Evolutionary conservation across 1,139 yeast species (phyloP).

Genomic region (Geotrichum restrictum): DNA sequence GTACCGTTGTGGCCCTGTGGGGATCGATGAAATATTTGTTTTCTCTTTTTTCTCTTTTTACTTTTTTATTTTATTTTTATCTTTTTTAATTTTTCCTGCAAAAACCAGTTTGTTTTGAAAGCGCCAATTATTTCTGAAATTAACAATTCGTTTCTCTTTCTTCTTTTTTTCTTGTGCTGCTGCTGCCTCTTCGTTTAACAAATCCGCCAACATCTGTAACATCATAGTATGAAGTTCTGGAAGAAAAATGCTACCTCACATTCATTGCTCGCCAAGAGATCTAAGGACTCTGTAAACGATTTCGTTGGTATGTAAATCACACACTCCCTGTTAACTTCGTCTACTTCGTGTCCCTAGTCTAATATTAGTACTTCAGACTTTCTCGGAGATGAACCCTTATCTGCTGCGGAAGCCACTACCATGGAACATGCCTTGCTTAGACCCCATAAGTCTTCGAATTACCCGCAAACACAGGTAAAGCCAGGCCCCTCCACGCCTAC

Average conservation of each 20-base stretch:
- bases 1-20: no score
- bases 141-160: no score
- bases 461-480: background rate
- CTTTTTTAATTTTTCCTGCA: background rate
- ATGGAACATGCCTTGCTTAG: background rate
- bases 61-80: background rate
- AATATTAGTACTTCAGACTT: background rate
- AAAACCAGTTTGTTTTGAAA: background rate
- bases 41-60: background rate
- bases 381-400: conserved; percentile 14
- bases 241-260: conserved; percentile 5
- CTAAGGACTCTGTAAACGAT: conserved; percentile 4
- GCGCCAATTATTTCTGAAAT: background rate
- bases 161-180: background rate
- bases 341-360: background rate
- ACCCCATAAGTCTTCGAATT: conserved; percentile 4
- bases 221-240: conserved; percentile 4
- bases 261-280: background rate
- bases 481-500: background rate
- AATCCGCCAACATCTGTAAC: background rate
- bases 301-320: conserved; percentile 4
- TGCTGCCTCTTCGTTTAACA: no score
- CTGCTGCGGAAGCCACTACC: conserved; percentile 11
- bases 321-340: no score
- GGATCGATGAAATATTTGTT: no score